Evolutionary conservation across 345 rosid genomes (phyloP).

Genomic region (Salix koriyanagi): DNA sequence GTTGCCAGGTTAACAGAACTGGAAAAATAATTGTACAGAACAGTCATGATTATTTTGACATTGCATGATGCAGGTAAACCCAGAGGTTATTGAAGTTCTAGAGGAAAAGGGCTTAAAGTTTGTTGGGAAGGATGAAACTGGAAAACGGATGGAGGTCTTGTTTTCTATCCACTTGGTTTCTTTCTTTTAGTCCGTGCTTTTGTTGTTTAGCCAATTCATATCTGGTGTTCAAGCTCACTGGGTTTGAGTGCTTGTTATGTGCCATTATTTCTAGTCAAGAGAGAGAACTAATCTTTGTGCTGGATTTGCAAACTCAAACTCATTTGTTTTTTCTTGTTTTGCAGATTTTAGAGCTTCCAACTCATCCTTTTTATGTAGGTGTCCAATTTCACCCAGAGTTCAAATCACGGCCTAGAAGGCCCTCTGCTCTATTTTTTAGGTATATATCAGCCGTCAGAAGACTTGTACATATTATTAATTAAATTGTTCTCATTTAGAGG

Average conservation of each 20-base stretch:
- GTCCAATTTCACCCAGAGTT: constrained; percentile 37
- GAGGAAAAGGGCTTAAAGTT: constrained; percentile 31
- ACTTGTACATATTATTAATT: not conserved
- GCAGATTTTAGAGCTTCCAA: constrained; percentile 33
- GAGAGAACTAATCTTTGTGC: not conserved
- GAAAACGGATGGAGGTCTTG: constrained; percentile 34
- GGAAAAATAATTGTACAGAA: not conserved
- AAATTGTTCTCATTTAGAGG: not conserved
- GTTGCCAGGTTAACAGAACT: constrained; percentile 2
- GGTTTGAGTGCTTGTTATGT: not conserved
- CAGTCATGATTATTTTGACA: not conserved
- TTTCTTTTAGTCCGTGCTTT: not conserved
- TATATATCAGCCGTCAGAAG: not conserved
- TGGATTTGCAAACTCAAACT: constrained; percentile 4
- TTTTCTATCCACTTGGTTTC: not conserved
- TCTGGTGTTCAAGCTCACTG: constrained; percentile 2
- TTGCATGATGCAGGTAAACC: constrained; percentile 24
- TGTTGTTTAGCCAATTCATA: not conserved
- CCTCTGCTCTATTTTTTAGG: constrained; percentile 31
- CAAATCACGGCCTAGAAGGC: constrained; percentile 33
- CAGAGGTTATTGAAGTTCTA: constrained; percentile 20
- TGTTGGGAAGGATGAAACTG: constrained; percentile 39
- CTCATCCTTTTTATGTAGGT: constrained; percentile 28
- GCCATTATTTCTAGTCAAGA: not conserved
- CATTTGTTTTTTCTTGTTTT: not conserved